Evolutionary conservation across 1,284 basidiomycete genomes (phyloP), one percentile per base, ranked within the genome.

Genomic region (Trametes polyzona): DNA sequence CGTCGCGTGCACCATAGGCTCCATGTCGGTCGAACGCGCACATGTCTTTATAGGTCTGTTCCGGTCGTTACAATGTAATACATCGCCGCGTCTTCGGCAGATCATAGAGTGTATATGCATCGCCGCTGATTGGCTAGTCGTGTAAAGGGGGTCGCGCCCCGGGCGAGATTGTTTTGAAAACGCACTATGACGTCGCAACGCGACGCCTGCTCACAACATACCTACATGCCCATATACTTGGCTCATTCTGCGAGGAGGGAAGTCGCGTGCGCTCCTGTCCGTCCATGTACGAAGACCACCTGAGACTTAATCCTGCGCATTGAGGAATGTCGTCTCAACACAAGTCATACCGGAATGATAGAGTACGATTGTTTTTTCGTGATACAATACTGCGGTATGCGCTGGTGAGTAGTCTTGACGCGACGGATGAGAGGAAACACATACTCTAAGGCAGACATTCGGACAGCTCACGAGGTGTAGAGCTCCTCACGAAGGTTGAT

Each of bases 401-500:
- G 30, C 42, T 12, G 47, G 30, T 43, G 29, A 19, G 23, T 10
- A 17, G 3, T 23, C 10, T 29, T 14, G n/a, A 12, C 16, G 10
- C 33, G 14, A 21, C 42, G 32, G 24, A 17, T 12, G 3, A 35
- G 2, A 19, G 21, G 26, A n/a, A 6, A 3, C 8, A 63, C 59
- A 16, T 48, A 66, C 65, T 60, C 61, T 63, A 62, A 35, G 19
- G 43, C 32, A 33, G 41, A 33, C 35, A 39, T 19, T 19, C 17
- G 12, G 27, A 11, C 14, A 24, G 42, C 63, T 70, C 58, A 71
- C 62, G 68, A 67, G 23, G 61, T 52, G 66, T 68, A 73, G 44
- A 73, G 61, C 61, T 73, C 71, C 61, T 73, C 71, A 61, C 63
- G 57, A 33, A 67, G 58, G 58, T 59, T 65, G 57, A 73, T 67